These are phyloP conservation scores for Trichoderma lentiforme DNA, from an alignment of 2,329 filamentous ascomycete genomes.

Conservation along the genomic window DNA sequence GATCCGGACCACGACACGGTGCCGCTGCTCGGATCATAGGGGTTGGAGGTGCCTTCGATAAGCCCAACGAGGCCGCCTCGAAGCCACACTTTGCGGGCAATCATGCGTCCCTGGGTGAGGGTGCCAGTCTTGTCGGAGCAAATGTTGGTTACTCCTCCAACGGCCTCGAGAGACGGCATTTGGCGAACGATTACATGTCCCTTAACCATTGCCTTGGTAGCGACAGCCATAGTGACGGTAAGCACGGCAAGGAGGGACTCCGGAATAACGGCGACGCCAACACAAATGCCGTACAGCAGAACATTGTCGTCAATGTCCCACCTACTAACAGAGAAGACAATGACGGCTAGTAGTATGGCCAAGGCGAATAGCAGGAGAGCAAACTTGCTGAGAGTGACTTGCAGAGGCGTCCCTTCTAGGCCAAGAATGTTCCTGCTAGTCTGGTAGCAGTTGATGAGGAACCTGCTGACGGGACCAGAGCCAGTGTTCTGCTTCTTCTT, in stretches of 20 bases:
- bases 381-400: conserved; percentile 81
- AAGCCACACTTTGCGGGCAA: conserved; percentile 60
- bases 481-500: conserved; percentile 44
- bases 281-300: conserved; percentile 59
- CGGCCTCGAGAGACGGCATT: conserved; percentile 62
- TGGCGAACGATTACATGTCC: conserved; percentile 64
- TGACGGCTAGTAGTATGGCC: conserved; percentile 58
- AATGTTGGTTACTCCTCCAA: conserved; percentile 67
- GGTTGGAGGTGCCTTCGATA: conserved; percentile 54
- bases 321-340: conserved; percentile 58
- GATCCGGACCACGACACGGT: conserved; percentile 44
- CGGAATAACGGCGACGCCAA: conserved; percentile 62
- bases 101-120: conserved; percentile 64
- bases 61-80: conserved; percentile 50
- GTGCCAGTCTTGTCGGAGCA: conserved; percentile 71
- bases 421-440: conserved; percentile 56
- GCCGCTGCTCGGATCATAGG: conserved; percentile 60
- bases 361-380: conserved; percentile 76
- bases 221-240: conserved; percentile 68
- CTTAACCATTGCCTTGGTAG: conserved; percentile 62
- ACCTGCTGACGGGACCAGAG: conserved; percentile 42
- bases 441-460: conserved; percentile 42
- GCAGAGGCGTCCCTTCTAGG: conserved; percentile 74
- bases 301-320: conserved; percentile 55
- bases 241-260: conserved; percentile 67